Percentiles rank a stretch among this genome's conserved stretches.
phyloP scores from a whole-genome alignment of 2,329 filamentous ascomycete genomes.

The Fusarium foetens region DNA sequence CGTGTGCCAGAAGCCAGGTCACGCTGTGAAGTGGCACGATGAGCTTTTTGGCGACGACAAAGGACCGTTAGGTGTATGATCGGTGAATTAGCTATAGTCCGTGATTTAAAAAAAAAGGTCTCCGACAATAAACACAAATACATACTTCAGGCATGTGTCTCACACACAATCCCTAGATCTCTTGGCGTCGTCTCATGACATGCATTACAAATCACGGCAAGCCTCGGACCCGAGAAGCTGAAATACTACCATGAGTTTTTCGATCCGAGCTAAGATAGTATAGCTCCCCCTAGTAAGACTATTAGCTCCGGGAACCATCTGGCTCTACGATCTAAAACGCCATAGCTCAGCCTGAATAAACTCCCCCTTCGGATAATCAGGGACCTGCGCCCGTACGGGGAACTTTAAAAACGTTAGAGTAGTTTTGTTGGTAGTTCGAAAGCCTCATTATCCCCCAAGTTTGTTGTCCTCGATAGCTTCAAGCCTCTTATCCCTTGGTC shows the following conservation, averaged over 20 bases:
- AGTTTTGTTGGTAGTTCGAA: not conserved
- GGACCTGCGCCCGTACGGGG: not conserved
- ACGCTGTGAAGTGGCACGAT: slow-evolving; percentile 45
- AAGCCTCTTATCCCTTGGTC: not conserved
- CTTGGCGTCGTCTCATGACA: slow-evolving; percentile 19
- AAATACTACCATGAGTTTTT: not conserved
- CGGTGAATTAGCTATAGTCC: not conserved
- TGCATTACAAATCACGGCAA: slow-evolving; percentile 5
- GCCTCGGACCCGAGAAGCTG: not conserved
- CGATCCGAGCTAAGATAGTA: not conserved
- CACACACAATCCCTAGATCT: not conserved
- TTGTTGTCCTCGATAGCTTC: not conserved
- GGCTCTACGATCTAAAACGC: not conserved
- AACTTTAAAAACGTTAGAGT: not conserved
- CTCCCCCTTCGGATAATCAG: not conserved
- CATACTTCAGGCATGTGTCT: not conserved
- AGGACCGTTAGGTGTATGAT: slow-evolving; percentile 40
- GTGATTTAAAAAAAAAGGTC: not conserved
- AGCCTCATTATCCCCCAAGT: not conserved
- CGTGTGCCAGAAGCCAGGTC: slow-evolving; percentile 47
- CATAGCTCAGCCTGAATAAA: slow-evolving; percentile 12
- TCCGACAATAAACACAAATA: not conserved
- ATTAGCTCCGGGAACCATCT: slow-evolving; percentile 4
- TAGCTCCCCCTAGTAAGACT: not conserved
- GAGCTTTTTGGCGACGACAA: slow-evolving; percentile 49